phyloP scores from a whole-genome alignment of 1,284 basidiomycete species.

The Sporisorium graminicola region DNA sequence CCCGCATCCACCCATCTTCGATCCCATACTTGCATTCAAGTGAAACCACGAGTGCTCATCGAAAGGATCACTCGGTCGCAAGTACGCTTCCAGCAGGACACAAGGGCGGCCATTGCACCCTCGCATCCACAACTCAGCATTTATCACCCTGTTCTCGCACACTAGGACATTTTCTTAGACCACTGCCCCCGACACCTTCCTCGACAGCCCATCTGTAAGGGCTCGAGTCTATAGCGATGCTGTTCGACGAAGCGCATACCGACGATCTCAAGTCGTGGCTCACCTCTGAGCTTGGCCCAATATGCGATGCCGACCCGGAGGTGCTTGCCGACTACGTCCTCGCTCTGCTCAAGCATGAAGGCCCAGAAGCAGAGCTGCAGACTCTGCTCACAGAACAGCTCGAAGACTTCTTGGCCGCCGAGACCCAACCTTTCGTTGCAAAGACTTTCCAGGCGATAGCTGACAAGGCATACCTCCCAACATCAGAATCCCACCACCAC shows the following conservation, averaged over 20 bases:
- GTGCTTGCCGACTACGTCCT: conserved; percentile 94
- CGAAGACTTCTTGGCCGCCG: conserved; percentile 91
- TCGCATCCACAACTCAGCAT: background rate
- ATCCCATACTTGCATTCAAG: background rate
- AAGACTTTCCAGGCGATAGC: conserved; percentile 80
- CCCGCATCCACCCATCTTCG: background rate
- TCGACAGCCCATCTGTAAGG: background rate
- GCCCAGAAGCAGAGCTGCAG: conserved; percentile 83
- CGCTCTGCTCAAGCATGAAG: conserved; percentile 91
- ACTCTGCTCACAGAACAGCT: conserved; percentile 82
- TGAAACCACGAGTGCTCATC: background rate
- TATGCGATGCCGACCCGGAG: conserved; percentile 92
- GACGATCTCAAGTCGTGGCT: conserved; percentile 64
- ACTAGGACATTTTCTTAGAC: background rate
- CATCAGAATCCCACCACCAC: conserved; percentile 5
- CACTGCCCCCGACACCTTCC: background rate
- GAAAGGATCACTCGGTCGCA: background rate
- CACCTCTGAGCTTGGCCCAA: conserved; percentile 61
- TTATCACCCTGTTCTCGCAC: background rate
- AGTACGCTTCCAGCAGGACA: background rate
- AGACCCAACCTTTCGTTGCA: conserved; percentile 82
- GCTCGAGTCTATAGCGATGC: conserved; percentile 16
- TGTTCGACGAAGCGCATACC: conserved; percentile 55
- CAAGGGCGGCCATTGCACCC: background rate
- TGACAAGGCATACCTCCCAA: conserved; percentile 53